Conservation (phyloP, 306 rosid species). For the Glycyrrhiza uralensis region DNA sequence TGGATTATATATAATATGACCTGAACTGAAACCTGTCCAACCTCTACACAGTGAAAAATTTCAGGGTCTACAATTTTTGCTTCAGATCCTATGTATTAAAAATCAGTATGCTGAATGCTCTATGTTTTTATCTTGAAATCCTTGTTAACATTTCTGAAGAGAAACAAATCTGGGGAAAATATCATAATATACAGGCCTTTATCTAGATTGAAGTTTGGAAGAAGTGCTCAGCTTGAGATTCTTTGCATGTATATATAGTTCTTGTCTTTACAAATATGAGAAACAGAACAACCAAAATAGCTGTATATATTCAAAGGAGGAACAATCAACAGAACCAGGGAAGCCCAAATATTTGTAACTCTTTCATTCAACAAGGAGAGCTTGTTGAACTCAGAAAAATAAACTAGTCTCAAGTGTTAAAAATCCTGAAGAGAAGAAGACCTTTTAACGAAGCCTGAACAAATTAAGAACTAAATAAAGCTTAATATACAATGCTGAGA, state of each 20-base stretch:
- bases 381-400: constrained; percentile 25
- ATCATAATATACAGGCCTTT: neutral
- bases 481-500: neutral
- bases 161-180: neutral
- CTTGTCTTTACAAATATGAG: neutral
- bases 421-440: too few species aligned
- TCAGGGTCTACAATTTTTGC: constrained; percentile 7
- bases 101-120: constrained; percentile 8
- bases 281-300: constrained; percentile 6
- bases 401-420: neutral
- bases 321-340: constrained; percentile 16
- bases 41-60: constrained; percentile 14
- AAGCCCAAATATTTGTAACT: constrained; percentile 25
- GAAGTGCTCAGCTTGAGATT: neutral
- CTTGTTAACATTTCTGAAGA: neutral
- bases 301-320: constrained; percentile 8
- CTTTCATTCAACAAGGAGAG: constrained; percentile 27
- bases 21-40: neutral
- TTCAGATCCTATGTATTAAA: constrained; percentile 25
- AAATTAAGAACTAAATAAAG: neutral
- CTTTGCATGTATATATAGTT: neutral
- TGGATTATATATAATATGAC: neutral
- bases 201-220: constrained; percentile 22
- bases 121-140: constrained; percentile 1
- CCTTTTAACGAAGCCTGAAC: neutral